Conservation (phyloP, 139 green algal species). For the Microglena sp. region DNA sequence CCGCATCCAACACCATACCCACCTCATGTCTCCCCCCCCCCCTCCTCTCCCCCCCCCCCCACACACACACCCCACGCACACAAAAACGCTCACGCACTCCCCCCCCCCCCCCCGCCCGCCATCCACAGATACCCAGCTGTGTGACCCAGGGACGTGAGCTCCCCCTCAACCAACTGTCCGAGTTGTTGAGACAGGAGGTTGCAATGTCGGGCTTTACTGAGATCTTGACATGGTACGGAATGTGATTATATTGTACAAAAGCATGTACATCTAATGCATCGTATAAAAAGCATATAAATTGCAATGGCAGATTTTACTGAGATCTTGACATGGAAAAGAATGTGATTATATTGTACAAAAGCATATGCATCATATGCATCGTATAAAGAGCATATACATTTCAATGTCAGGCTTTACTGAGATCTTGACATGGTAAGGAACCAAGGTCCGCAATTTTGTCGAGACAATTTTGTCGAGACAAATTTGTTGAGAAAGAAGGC, state of each 20-base stretch:
- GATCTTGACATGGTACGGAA: slow-evolving; percentile 52
- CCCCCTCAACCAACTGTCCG: slow-evolving; percentile 82
- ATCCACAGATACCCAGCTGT: slow-evolving; percentile 54
- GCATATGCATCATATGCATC: too few relatives aligned
- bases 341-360: slow-evolving; percentile 7
- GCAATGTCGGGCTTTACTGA: slow-evolving; percentile 79
- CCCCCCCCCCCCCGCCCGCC: too few relatives aligned
- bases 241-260: slow-evolving; percentile 7
- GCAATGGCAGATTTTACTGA: slow-evolving; percentile 79
- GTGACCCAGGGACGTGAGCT: slow-evolving; percentile 71
- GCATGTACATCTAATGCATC: too few relatives aligned
- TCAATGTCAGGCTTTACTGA: slow-evolving; percentile 78
- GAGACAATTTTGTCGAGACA: too few relatives aligned
- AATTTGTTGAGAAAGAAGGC: too few relatives aligned
- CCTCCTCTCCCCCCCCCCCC: too few relatives aligned
- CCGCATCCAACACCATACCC: too few relatives aligned
- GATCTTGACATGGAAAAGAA: slow-evolving; percentile 52
- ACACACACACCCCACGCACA: background rate
- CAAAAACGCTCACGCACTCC: background rate
- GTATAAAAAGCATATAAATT: too few relatives aligned
- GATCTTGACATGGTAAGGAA: slow-evolving; percentile 52
- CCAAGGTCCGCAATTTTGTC: too few relatives aligned
- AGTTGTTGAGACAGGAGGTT: slow-evolving; percentile 78
- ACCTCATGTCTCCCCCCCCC: too few relatives aligned
- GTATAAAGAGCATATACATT: too few relatives aligned